Evolutionary conservation across 2,329 filamentous ascomycete genomes (phyloP), one percentile per base, ranked within the genome.

Genomic region (Hymenoscyphus scutula): DNA sequence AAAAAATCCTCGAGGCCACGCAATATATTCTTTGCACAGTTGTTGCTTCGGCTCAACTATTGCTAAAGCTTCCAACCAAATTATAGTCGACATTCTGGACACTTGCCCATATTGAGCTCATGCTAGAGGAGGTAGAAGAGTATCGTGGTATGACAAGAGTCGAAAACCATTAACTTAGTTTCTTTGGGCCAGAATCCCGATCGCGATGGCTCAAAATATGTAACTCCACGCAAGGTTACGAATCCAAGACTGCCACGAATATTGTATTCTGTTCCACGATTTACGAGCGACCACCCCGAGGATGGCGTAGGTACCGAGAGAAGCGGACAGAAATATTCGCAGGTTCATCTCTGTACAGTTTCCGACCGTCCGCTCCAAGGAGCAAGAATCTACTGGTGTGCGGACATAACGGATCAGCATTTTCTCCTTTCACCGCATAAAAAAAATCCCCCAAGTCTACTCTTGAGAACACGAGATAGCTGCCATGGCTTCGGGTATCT

Each of bases 321-420:
- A 78, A 45, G 81, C 82, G 64, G 82, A 81, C 64, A 65, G 73
- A 5, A 77, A 80, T 1, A 75, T 81, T n/a, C 76, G 80, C 3
- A 72, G 76, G 7, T 82, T 84, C 59, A 69, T 86, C 19, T 69
- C 69, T 8, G 80, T 82, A 0, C 80, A 84, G 60, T 76, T 84
- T 4, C 79, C 0, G 70, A 78, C 2, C 77, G 82, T 1, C 76
- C 77, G 0, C 79, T 84, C 57, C 76, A 72, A 23, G 83, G 81
- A 64, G 80, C 80, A 7, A 75, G 81, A 17, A 79, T 85, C 34
- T 85, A 82, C 72, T 85, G 83, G 82, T 82, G 82, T 67, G 78
- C 82, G 0, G 83, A 85, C 67, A 85, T 82, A 0, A 77, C 79
- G 0, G 81, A 85, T 69, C 77, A 81, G 2, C 75, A 79, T 23